Base-by-base conservation (phyloP, 2,329 filamentous ascomycete species). In the Bipolaris bicolor region DNA sequence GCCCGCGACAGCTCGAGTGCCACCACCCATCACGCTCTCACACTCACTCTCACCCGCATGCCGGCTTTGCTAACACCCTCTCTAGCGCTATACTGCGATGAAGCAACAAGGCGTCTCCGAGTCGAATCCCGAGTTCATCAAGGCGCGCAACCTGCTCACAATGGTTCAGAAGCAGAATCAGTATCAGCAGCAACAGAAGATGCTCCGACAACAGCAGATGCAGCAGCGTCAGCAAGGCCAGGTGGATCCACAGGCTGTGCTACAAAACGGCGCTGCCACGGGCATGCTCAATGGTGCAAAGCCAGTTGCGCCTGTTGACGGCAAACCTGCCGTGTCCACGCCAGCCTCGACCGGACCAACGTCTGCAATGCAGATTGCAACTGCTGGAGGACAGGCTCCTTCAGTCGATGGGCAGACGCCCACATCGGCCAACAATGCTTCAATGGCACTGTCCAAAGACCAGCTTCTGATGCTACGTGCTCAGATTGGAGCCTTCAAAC, bases 401-500 rank as follows among this genome's bases (percentile, higher is more conserved):
- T 47, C 73, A n/a, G 77, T 76, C 20, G 83, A 83, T 49, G 65
- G 68, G 2, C 70, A 74, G 54, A 74, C 74, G 7, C 67, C 70
- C 1, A 73, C 68, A 3, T 74, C 73, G 5, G 69, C 73, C 13
- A 66, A 67, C 1, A 54, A 63, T 48, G 58, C 58, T 15, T 57
- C 64, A 7, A 63, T 65, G 15, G 60, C 66, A 31, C 69, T 75
- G 63, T 63, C 66, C 16, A 84, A 85, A 22, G 90, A 95, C 55
- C 95, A 99, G 74, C 80, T 97, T 44, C 83, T 84, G 22, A 86
- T 91, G 41, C 80, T 99, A 9, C 85, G 91, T 58, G 88, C 90
- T 64, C 95, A 99, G 75, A 97, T 98, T 49, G 84, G 89, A 67
- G 93, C 94, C 0, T 98, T 97, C 79, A 96, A 96, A 77, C 84